A percentile compares a stretch with the other conserved stretches of the same genome.
Conservation (phyloP, 164 flowering plant genomes). For the Umbellularia californica region DNA sequence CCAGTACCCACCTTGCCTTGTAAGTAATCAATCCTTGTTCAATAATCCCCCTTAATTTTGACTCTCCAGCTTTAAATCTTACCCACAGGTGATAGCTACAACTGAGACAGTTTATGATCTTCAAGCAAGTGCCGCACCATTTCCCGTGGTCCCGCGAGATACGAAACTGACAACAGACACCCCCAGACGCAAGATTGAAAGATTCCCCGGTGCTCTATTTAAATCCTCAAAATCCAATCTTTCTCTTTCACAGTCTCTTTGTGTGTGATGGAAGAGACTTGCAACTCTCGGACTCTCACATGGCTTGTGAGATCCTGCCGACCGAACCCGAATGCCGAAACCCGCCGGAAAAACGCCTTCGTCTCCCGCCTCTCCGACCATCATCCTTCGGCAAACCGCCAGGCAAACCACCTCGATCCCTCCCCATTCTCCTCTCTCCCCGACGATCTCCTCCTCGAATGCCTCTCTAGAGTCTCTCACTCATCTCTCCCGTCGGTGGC, state of each 20-base stretch:
- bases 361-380: conserved; percentile 5
- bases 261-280: conserved; percentile 27
- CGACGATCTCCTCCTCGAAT: conserved; percentile 74
- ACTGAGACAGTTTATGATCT: background rate
- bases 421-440: conserved; percentile 51
- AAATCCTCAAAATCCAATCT: background rate
- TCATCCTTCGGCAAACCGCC: conserved; percentile 1
- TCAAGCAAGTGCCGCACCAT: background rate
- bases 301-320: conserved; percentile 83
- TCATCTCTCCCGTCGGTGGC: conserved; percentile 55
- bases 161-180: background rate
- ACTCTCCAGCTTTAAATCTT: too few species aligned
- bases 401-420: conserved; percentile 10
- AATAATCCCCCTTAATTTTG: background rate
- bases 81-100: too few species aligned
- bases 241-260: background rate
- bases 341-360: conserved; percentile 18
- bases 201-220: background rate
- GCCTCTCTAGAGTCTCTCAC: conserved; percentile 56
- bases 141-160: background rate
- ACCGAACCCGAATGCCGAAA: conserved; percentile 41
- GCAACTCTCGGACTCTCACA: conserved; percentile 71
- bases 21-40: background rate
- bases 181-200: background rate
- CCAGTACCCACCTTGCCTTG: too few species aligned